Percentiles rank a stretch among this genome's conserved stretches.
phyloP scores from a whole-genome alignment of 352 stramenopile genomes.

The Pythium angustatum region DNA sequence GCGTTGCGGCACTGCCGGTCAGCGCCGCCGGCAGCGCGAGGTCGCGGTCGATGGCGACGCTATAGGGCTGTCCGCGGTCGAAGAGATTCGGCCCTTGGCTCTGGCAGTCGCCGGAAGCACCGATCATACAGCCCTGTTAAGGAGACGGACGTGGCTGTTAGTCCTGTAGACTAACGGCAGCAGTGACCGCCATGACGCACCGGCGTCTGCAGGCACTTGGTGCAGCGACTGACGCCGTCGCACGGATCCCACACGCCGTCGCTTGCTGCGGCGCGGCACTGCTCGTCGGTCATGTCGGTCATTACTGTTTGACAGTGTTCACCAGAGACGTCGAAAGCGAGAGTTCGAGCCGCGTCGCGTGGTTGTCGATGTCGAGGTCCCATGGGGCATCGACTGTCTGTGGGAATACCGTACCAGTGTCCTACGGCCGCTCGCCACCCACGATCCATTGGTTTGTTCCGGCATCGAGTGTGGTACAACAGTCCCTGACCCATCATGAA shows the following conservation, averaged over 20 bases:
- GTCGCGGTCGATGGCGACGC: neutral
- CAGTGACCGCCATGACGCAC: no score
- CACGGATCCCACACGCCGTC: neutral
- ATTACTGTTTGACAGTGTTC: neutral
- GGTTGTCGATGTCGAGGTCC: no score
- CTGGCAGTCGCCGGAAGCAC: neutral
- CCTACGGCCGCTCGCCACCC: no score
- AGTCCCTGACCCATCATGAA: no score
- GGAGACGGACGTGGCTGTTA: no score
- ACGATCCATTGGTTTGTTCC: no score
- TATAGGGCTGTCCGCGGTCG: neutral
- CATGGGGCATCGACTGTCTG: no score
- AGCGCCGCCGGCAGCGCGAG: constrained; percentile 3
- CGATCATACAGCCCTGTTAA: neutral
- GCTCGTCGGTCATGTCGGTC: neutral
- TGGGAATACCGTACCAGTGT: no score
- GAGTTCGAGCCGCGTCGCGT: no score
- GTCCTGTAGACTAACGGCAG: no score
- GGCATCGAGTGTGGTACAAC: no score
- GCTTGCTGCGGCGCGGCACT: neutral
- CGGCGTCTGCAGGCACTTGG: neutral
- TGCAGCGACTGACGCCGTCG: neutral
- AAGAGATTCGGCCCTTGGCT: neutral
- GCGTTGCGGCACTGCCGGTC: neutral
- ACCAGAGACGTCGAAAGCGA: no score